phyloP scores from a whole-genome alignment of 768 basidiomycete genomes.

The Leucosporidium yakuticum region DNA sequence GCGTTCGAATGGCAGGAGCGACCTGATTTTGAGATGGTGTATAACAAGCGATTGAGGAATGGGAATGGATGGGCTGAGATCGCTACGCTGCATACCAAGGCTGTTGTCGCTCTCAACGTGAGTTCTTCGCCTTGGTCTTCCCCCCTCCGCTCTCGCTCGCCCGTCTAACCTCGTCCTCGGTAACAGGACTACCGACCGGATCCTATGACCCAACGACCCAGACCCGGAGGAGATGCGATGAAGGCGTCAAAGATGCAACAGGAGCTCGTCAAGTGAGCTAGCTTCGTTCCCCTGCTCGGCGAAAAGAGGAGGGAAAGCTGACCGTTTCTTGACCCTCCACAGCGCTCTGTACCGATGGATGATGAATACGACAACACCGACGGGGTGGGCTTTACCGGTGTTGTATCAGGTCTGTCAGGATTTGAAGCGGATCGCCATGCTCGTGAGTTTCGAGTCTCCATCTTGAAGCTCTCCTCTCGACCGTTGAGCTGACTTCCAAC shows the following conservation, averaged over 20 bases:
- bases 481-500: too few species aligned
- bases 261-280: conserved; percentile 22
- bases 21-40: not conserved
- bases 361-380: conserved; percentile 8
- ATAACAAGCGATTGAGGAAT: too few species aligned
- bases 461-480: not conserved
- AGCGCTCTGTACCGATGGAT: conserved; percentile 24
- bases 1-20: not conserved
- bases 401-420: conserved; percentile 35
- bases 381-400: conserved; percentile 32
- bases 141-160: not conserved
- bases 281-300: not conserved
- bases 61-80: conserved; percentile 14
- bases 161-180: not conserved
- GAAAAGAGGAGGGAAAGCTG: not conserved
- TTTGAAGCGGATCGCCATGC: conserved; percentile 25
- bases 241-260: conserved; percentile 21
- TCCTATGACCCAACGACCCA: not conserved
- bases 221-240: not conserved
- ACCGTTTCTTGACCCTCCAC: not conserved
- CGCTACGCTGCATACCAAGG: conserved; percentile 12
- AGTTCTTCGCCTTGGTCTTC: not conserved
- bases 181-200: not conserved
- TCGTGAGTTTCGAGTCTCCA: conserved; percentile 9
- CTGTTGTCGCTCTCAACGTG: conserved; percentile 22